Conservation (phyloP, 1,139 yeast species). For the Candida albicans region DNA sequence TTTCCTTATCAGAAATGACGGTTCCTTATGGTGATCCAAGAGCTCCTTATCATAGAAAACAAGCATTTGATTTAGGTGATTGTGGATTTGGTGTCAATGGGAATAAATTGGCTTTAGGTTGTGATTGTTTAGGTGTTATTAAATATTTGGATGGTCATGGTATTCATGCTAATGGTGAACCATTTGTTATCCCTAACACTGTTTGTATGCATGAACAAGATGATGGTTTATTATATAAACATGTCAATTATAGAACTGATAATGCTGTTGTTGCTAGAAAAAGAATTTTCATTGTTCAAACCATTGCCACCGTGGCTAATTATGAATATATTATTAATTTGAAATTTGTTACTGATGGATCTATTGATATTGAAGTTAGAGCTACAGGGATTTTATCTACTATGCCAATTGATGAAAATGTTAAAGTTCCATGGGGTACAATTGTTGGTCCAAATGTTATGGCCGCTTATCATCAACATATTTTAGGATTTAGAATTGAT, state of each 20-base stretch:
- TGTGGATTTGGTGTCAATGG: constrained; percentile 85
- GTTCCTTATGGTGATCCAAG: constrained; percentile 83
- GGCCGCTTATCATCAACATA: constrained; percentile 90
- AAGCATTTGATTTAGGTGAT: constrained; percentile 87
- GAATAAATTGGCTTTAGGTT: constrained; percentile 73
- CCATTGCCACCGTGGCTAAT: constrained; percentile 87
- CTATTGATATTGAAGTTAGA: constrained; percentile 78
- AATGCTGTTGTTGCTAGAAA: constrained; percentile 78
- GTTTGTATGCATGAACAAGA: constrained; percentile 92
- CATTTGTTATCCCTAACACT: constrained; percentile 66
- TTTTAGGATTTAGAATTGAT: constrained; percentile 80
- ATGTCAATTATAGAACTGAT: constrained; percentile 77
- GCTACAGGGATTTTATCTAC: constrained; percentile 87
- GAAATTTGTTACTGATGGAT: constrained; percentile 81
- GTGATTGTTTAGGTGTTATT: constrained; percentile 88
- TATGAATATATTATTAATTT: constrained; percentile 81
- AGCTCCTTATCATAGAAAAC: constrained; percentile 80
- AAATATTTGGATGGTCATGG: constrained; percentile 73
- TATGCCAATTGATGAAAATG: constrained; percentile 79
- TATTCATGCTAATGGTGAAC: constrained; percentile 63
- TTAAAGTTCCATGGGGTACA: constrained; percentile 80
- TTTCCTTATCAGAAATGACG: constrained; percentile 82
- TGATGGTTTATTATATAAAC: constrained; percentile 72
- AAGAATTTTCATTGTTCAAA: constrained; percentile 82
- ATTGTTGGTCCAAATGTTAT: constrained; percentile 81